Base-by-base conservation (phyloP, 1,284 basidiomycete species). In the Heterobasidion occidentale region DNA sequence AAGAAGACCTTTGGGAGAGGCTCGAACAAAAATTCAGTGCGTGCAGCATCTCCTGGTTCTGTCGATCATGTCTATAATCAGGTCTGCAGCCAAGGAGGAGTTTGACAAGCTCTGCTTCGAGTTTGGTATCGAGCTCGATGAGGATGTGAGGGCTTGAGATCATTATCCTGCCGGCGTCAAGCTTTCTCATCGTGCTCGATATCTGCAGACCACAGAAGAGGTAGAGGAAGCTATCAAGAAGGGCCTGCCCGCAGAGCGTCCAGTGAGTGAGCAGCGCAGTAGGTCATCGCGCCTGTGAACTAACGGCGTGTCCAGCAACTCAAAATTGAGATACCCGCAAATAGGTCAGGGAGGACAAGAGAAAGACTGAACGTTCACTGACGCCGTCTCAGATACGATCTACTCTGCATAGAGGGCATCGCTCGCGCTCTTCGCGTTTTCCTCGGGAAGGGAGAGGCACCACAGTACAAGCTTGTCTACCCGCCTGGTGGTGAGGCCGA, bases 321-420 rank as follows among this genome's bases (percentile, higher is more conserved):
- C 64, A 99, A 99, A 83, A 98, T 99, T 66, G 96, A 99, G 73
- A 84, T 98, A 54, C 96, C 97, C 36, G 97, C 97, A 33, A 99
- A 98, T 71, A 85, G 92, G 90, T 83, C 58, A 54, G 69, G 61
- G 38, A 9, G 36, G 44, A 44, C 47, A 51, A 56, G 58, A 54
- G n/a, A 34, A 14, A 38, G 56, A 27, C 38, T 33, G 4, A 27
- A n/a, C 35, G 14, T 3, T 58, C 6, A 51, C 20, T 56, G 35
- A 56, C 15, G 51, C 17, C 38, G 59, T 63, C 45, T 1, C 69
- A 95, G 95, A 81, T 98, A 99, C 68, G 97, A 99, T 75, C 80
- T 99, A 19, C 83, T 99, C 51, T 99, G 97, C 69, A 88, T 97
- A 65, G 97, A 99, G 74, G 97, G 97, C 56, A 92, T 99, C 65